Percentiles rank a stretch among this genome's conserved stretches.
Evolutionary conservation across 306 rosid species (phyloP).

Genomic region (Mimosa pudica): DNA sequence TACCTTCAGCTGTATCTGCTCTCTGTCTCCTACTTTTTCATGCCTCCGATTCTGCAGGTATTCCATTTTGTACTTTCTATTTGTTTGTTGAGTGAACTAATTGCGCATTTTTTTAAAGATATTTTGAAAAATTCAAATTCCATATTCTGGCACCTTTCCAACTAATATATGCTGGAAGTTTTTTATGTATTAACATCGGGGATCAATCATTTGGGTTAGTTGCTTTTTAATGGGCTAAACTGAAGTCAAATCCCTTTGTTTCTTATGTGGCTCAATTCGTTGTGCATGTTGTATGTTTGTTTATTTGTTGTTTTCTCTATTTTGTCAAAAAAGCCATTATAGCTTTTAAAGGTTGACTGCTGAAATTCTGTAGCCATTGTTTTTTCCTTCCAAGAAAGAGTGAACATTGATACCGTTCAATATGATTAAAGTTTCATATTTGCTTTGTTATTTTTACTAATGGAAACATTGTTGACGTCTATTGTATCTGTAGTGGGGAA

Average conservation of each 20-base stretch:
- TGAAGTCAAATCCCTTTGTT: not conserved
- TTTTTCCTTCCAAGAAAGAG: not conserved
- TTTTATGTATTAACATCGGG: not conserved
- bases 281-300: not conserved
- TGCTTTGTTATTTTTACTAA: not conserved
- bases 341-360: not conserved
- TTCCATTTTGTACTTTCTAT: constrained; percentile 19
- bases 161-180: not conserved
- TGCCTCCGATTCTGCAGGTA: constrained; percentile 58
- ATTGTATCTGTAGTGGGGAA: constrained; percentile 34
- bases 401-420: not conserved
- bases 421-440: constrained; percentile 15
- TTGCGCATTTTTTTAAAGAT: not conserved
- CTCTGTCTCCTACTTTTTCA: constrained; percentile 63
- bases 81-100: constrained; percentile 9
- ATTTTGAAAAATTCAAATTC: not conserved
- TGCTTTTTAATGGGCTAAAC: not conserved
- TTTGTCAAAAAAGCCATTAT: not conserved
- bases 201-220: not conserved
- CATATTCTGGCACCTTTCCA: not conserved
- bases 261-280: not conserved
- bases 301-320: not conserved
- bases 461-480: constrained; percentile 22
- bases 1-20: constrained; percentile 75
- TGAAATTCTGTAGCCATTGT: not conserved